Evolutionary conservation across 179 eudicot genomes (phyloP), one percentile per base, ranked within the genome.

Genomic region (Carnegiea gigantea): DNA sequence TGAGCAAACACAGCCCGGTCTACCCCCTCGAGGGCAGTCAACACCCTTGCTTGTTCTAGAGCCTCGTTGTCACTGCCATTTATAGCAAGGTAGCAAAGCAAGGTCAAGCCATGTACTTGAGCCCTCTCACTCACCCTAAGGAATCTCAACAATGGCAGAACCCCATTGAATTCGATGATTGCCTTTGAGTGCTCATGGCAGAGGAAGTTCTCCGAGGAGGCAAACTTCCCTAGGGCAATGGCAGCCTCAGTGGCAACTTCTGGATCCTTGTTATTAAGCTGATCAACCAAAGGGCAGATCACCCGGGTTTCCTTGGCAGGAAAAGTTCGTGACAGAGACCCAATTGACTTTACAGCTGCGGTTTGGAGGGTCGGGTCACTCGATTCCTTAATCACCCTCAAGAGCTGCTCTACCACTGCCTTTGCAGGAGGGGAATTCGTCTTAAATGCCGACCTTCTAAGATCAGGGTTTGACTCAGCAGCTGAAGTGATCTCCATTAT

Each of bases 391-490:
- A 93, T 87, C 10, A 93, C 72, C 78, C 87, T 86, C 51, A 93
- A 36, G 59, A 95, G 90, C 84, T 93, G 97, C 65, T 89, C 90
- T 49, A 95, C 92, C 17, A 93, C 94, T 0, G 95, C 93, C 82
- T 91, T 91, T 8, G 93, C 95, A 78, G 98, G 95, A 1, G 93
- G 90, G 23, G 97, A 92, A 75, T 91, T 93, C 11, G 89, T 88
- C 88, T 91, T 93, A 84, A 95, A 95, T 17, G 92, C 90, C 13
- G 94, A 92, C 48, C 93, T 83, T 51, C 98, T 80, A 49, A 95
- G 91, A 76, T 95, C 98, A 1, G 91, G 79, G 74, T 91, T 85
- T 1, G 81, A 80, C 68, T 93, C 98, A 48, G 98, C 98, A 51
- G 90, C 89, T 5, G 85, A 73, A 0, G 98, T 77, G 12, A 95